Conservation (phyloP, 768 basidiomycete species). For the Coprinellus micaceus region DNA sequence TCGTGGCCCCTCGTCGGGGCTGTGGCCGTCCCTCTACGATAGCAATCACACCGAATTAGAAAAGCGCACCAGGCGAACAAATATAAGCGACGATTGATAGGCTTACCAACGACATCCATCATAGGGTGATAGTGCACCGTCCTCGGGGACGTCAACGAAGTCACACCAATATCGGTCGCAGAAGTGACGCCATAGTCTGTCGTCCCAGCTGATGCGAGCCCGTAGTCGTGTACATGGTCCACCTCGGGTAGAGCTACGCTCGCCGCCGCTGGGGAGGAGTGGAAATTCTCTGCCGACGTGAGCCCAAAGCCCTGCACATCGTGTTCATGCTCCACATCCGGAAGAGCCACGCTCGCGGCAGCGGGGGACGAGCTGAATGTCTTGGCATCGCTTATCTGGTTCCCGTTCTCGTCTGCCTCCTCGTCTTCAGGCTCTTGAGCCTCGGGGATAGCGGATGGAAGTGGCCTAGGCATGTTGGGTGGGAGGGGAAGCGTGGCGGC, state of each 20-base stretch:
- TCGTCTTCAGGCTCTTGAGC: not conserved
- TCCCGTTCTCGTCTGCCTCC: not conserved
- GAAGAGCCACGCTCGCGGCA: constrained; percentile 2
- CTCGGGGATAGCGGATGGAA: constrained; percentile 4
- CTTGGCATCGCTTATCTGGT: constrained; percentile 9
- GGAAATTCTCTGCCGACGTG: constrained; percentile 11
- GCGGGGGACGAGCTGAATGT: constrained; percentile 18
- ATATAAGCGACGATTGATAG: not conserved
- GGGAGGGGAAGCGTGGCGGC: not conserved
- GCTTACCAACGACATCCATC: constrained; percentile 11
- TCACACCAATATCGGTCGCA: constrained; percentile 18
- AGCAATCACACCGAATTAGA: not conserved
- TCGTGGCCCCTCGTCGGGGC: constrained; percentile 30
- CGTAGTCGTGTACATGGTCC: not conserved
- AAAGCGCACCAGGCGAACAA: not conserved
- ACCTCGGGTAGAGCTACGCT: not conserved
- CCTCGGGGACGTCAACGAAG: constrained; percentile 16
- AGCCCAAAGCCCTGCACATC: not conserved
- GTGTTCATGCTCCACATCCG: not conserved
- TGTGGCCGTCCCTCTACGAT: constrained; percentile 9
- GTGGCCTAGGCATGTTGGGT: not conserved
- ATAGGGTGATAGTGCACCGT: constrained; percentile 14
- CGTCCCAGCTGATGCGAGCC: not conserved
- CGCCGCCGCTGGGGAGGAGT: constrained; percentile 15
- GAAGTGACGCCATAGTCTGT: constrained; percentile 5